Evolutionary conservation across 202 grass and related monocot species (phyloP).

Genomic region (Setaria viridis): DNA sequence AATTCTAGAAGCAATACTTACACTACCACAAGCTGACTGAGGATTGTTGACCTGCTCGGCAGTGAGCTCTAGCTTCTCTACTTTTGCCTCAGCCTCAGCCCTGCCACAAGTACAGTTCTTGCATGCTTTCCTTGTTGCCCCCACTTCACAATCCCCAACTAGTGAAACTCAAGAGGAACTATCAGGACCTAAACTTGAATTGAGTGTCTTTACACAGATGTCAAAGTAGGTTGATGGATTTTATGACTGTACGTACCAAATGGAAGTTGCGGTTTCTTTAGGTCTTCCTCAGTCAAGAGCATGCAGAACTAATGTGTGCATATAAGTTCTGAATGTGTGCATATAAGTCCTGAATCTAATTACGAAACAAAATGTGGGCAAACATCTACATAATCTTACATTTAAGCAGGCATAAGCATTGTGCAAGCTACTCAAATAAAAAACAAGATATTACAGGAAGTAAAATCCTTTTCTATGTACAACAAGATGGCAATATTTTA

Average conservation of each 20-base stretch:
- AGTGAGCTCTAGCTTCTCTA: slow-evolving; percentile 83
- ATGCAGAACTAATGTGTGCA: too few relatives aligned
- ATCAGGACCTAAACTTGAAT: slow-evolving; percentile 20
- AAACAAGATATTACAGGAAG: too few relatives aligned
- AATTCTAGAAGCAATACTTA: slow-evolving; percentile 45
- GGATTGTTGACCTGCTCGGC: slow-evolving; percentile 87
- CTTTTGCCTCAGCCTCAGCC: slow-evolving; percentile 83
- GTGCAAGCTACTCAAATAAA: too few relatives aligned
- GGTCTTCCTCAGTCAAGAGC: slow-evolving; percentile 87
- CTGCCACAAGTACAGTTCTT: slow-evolving; percentile 94
- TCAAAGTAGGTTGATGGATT: not conserved
- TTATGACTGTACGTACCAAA: slow-evolving; percentile 53
- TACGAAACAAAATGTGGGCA: too few relatives aligned
- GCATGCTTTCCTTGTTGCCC: slow-evolving; percentile 90
- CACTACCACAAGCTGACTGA: slow-evolving; percentile 90
- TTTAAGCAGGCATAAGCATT: too few relatives aligned
- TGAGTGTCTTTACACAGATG: not conserved
- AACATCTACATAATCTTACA: too few relatives aligned
- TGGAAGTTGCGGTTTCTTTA: slow-evolving; percentile 92
- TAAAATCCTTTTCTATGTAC: too few relatives aligned
- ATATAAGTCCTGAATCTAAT: too few relatives aligned
- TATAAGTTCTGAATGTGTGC: too few relatives aligned
- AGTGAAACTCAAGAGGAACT: slow-evolving; percentile 1
- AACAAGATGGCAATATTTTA: too few relatives aligned
- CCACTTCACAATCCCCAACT: slow-evolving; percentile 92